Percentiles rank a stretch among this genome's conserved stretches.
phyloP scores from a whole-genome alignment of 805 yeast species.

The Suhomyces xylopsoci region DNA sequence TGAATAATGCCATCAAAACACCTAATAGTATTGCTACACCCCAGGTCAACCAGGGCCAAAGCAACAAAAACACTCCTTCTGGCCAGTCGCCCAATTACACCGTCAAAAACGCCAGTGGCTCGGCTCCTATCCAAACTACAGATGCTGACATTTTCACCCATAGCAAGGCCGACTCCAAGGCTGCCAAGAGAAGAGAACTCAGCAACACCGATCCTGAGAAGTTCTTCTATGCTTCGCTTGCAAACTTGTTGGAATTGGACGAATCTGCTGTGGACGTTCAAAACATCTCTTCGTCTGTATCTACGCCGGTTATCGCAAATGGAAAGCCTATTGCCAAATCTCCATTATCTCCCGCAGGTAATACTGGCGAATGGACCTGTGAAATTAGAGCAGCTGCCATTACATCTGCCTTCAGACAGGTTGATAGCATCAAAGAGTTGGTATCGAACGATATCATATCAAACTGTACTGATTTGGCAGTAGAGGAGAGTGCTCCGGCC shows the following conservation, averaged over 20 bases:
- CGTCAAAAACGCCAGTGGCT: constrained; percentile 4
- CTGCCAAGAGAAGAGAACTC: constrained; percentile 46
- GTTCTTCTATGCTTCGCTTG: constrained; percentile 50
- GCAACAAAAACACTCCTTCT: constrained; percentile 41
- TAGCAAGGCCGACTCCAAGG: constrained; percentile 37
- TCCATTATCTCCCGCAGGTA: constrained; percentile 37
- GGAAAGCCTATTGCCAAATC: constrained; percentile 19
- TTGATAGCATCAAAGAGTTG: constrained; percentile 35
- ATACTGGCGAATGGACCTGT: constrained; percentile 37
- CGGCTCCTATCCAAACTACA: constrained; percentile 8
- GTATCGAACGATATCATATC: constrained; percentile 18
- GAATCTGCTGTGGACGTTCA: constrained; percentile 31
- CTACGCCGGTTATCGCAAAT: constrained; percentile 16
- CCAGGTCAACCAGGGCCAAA: constrained; percentile 32
- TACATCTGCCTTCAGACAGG: constrained; percentile 45
- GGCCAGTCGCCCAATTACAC: constrained; percentile 34
- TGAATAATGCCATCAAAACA: constrained; percentile 40
- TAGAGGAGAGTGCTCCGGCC: not conserved
- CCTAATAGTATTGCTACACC: constrained; percentile 45
- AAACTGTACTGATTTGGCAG: constrained; percentile 2
- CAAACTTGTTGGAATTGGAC: constrained; percentile 47
- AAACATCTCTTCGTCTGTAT: constrained; percentile 14
- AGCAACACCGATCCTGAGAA: constrained; percentile 44
- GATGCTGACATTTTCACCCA: constrained; percentile 22
- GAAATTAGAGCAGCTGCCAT: constrained; percentile 46